Evolutionary conservation across 257 asterid genomes (phyloP).

Genomic region (Scutellaria minor): DNA sequence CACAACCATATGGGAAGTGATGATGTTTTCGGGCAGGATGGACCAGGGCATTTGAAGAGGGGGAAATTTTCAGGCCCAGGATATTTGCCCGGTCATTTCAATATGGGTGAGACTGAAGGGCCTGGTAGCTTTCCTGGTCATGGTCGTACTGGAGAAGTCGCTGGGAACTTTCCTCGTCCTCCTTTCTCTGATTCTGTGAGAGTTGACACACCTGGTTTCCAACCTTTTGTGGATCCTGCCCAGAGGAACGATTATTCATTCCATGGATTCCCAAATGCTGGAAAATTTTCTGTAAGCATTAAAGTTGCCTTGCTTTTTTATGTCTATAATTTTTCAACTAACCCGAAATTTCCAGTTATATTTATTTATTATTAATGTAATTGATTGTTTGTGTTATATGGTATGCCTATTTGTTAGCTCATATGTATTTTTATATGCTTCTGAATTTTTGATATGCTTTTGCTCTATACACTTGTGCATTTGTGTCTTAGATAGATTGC

Average conservation of each 20-base stretch:
- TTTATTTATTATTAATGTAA: background rate
- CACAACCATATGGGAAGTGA: slow-evolving; percentile 50
- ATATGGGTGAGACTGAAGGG: slow-evolving; percentile 52
- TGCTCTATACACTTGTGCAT: background rate
- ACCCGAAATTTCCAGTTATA: background rate
- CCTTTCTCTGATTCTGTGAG: slow-evolving; percentile 56
- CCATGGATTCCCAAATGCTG: slow-evolving; percentile 57
- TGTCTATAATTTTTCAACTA: background rate
- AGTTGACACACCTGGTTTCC: slow-evolving; percentile 50
- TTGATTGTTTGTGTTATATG: slow-evolving; percentile 2
- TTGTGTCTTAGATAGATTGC: background rate
- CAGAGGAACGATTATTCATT: slow-evolving; percentile 61
- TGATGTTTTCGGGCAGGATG: slow-evolving; percentile 57
- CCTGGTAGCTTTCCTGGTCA: slow-evolving; percentile 61
- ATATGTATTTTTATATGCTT: background rate
- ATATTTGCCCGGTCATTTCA: slow-evolving; percentile 50
- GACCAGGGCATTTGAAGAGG: slow-evolving; percentile 51
- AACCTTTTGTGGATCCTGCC: slow-evolving; percentile 66
- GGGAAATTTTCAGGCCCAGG: slow-evolving; percentile 58
- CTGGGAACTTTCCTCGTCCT: slow-evolving; percentile 50
- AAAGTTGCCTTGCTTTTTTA: slow-evolving; percentile 7
- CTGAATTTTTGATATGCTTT: background rate
- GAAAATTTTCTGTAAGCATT: slow-evolving; percentile 56
- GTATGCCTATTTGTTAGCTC: background rate
- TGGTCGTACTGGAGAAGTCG: slow-evolving; percentile 51